These are phyloP conservation scores for Panicum virgatum DNA, from an alignment of 202 grass and related monocot species.

Conservation along the genomic window DNA sequence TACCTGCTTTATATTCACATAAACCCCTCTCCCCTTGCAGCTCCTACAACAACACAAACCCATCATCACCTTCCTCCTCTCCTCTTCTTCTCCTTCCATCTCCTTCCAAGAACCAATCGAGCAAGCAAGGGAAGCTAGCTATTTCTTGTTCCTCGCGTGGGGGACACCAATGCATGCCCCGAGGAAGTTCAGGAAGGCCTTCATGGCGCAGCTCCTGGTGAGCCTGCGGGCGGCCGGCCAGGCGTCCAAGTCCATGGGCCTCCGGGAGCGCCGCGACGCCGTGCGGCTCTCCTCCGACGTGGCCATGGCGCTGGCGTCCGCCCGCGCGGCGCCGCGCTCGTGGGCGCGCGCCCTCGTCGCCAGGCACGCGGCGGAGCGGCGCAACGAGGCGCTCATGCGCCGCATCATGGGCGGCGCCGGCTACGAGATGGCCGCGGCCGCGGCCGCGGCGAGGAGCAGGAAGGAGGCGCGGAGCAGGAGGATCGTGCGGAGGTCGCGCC, in stretches of 20 bases:
- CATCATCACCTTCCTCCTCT: background rate
- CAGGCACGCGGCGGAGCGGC: constrained; percentile 28
- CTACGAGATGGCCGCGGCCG: constrained; percentile 31
- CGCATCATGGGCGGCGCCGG: constrained; percentile 39
- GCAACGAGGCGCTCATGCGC: constrained; percentile 47
- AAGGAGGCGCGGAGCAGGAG: constrained; percentile 34
- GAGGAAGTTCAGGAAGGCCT: constrained; percentile 54
- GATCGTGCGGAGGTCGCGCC: constrained; percentile 48
- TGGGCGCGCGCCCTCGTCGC: constrained; percentile 58
- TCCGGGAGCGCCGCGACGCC: constrained; percentile 47
- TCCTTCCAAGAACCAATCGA: constrained; percentile 15
- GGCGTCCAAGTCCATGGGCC: constrained; percentile 42
- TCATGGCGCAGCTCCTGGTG: constrained; percentile 52
- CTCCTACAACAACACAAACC: constrained; percentile 19
- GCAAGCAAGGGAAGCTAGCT: background rate
- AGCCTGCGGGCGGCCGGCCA: constrained; percentile 44
- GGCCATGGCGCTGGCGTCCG: constrained; percentile 46
- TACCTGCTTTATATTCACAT: constrained; percentile 40
- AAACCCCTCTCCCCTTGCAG: constrained; percentile 29
- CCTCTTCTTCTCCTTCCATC: background rate
- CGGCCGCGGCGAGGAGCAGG: background rate
- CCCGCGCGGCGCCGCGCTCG: background rate
- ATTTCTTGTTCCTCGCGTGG: background rate
- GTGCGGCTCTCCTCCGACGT: constrained; percentile 57
- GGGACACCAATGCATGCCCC: constrained; percentile 34